phyloP scores from a whole-genome alignment of 2,329 filamentous ascomycete genomes.

The Ilyonectria robusta region DNA sequence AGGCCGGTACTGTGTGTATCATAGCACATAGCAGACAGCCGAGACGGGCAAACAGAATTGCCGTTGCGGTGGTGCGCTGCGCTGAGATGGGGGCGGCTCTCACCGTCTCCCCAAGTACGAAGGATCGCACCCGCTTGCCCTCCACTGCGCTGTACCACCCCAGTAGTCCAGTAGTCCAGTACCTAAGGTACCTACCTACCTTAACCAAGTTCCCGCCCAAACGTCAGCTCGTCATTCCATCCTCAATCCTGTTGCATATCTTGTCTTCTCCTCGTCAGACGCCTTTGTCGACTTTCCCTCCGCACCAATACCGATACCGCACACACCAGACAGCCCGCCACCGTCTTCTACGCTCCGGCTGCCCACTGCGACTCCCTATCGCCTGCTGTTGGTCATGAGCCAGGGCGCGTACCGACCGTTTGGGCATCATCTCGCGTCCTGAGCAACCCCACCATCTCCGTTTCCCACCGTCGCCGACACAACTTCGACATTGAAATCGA shows the following conservation, averaged over 20 bases:
- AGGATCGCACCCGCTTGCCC: conserved; percentile 14
- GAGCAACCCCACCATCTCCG: conserved; percentile 39
- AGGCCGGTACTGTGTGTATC: not conserved
- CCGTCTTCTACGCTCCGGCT: conserved; percentile 26
- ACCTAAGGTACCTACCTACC: not conserved
- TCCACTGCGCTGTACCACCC: conserved; percentile 15
- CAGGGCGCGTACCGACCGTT: conserved; percentile 43
- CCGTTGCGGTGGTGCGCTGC: not conserved
- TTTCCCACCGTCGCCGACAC: not conserved
- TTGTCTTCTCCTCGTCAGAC: conserved; percentile 25
- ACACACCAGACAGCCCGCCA: conserved; percentile 17
- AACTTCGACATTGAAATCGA: conserved; percentile 8
- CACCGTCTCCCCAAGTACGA: conserved; percentile 16
- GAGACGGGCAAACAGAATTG: not conserved
- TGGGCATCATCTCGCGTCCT: conserved; percentile 51
- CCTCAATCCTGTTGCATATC: conserved; percentile 26
- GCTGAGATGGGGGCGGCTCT: conserved; percentile 7
- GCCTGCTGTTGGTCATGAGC: conserved; percentile 48
- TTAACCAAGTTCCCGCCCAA: conserved; percentile 5
- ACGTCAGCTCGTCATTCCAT: conserved; percentile 32
- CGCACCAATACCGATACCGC: conserved; percentile 4
- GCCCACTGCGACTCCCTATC: conserved; percentile 25
- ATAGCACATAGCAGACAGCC: not conserved
- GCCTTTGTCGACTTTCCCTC: conserved; percentile 13
- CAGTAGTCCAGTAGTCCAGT: not conserved